Evolutionary conservation across 1,284 basidiomycete species (phyloP).

Genomic region (Phellopilus nigrolimitatus): DNA sequence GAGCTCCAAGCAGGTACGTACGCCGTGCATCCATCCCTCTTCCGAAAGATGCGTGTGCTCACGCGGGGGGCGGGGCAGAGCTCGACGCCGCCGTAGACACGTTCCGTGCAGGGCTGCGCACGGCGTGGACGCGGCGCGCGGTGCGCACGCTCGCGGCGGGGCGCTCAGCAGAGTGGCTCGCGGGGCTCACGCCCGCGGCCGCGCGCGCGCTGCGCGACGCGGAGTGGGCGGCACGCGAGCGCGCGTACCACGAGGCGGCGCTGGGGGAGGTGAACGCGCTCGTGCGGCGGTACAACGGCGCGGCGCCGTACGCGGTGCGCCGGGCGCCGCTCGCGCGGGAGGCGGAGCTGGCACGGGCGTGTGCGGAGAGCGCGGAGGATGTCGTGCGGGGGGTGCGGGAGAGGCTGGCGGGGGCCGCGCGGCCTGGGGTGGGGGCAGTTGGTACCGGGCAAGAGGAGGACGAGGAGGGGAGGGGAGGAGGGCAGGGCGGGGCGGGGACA

Average conservation of each 20-base stretch:
- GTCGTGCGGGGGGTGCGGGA: constrained; percentile 43
- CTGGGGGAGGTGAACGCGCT: constrained; percentile 69
- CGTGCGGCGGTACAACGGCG: constrained; percentile 73
- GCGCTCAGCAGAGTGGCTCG: constrained; percentile 38
- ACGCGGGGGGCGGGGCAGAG: constrained; percentile 31
- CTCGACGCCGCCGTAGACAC: constrained; percentile 51
- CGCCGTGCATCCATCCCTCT: background rate
- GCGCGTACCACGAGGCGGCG: constrained; percentile 65
- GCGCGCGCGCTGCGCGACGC: constrained; percentile 54
- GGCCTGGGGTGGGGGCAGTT: constrained; percentile 14
- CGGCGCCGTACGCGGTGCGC: constrained; percentile 73
- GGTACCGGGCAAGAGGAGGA: background rate
- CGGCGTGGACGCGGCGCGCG: constrained; percentile 66
- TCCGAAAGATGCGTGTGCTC: background rate
- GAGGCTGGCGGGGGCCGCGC: constrained; percentile 23
- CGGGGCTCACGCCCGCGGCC: constrained; percentile 40
- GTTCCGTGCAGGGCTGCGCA: constrained; percentile 61
- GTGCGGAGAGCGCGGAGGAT: constrained; percentile 48
- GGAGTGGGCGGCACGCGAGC: constrained; percentile 72
- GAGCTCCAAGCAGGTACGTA: constrained; percentile 42
- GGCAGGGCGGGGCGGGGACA: constrained; percentile 16
- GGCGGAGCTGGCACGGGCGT: constrained; percentile 55
- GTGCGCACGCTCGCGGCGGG: constrained; percentile 53
- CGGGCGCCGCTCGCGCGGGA: constrained; percentile 52
- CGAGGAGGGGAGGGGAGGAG: constrained; percentile 5